Base-by-base conservation (phyloP, 495 filamentous ascomycete genomes). In the Polyplosphaeria fusca region DNA sequence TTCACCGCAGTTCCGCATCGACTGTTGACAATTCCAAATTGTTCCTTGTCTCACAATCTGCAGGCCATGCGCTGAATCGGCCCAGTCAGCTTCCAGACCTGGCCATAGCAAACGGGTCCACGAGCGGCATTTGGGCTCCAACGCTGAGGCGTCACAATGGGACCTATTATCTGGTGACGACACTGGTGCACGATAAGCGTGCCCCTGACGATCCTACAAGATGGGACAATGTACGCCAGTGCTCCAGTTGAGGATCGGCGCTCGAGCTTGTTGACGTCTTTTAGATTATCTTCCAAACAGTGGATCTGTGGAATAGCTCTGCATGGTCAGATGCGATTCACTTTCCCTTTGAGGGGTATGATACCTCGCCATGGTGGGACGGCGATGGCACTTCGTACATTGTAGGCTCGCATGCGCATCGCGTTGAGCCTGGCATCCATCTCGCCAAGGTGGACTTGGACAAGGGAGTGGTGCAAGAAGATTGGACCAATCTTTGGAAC, bases 311-410 rank as follows among this genome's bases (percentile, higher is more conserved):
- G 45, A 53, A 68, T 43, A 9, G 30, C 11, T 27, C 32, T 16
- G 3, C 61, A 4, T 77, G 75, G 74, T 66, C 67, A 30, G 68
- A 76, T 55, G 66, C 74, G 3, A 60, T 76, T 1, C 62, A 60
- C 20, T 75, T 75, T 60, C 18, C 38, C 9, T 46, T 68, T 14
- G 53, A 48, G 12, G 67, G 65, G 37, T 73, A 74, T 53, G 74
- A 78, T 55, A 69, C 75, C 4, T 67, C 67, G 46, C 76, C 73
- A 0, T 76, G 76, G 59, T 83, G 77, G 74, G 76, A 80, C 47
- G 73, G 70, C 0, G 73, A 80, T 40, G 77, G 77, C 5, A 76
- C 71, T 30, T 64, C 58, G 0, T 81, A 82, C 47, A 73, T 82
- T 19, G 69, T 55, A 2, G 67, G 67, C 26, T 26, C 53, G 0